Base-by-base conservation (phyloP, 2,329 filamentous ascomycete genomes). In the Monosporascus sp. region DNA sequence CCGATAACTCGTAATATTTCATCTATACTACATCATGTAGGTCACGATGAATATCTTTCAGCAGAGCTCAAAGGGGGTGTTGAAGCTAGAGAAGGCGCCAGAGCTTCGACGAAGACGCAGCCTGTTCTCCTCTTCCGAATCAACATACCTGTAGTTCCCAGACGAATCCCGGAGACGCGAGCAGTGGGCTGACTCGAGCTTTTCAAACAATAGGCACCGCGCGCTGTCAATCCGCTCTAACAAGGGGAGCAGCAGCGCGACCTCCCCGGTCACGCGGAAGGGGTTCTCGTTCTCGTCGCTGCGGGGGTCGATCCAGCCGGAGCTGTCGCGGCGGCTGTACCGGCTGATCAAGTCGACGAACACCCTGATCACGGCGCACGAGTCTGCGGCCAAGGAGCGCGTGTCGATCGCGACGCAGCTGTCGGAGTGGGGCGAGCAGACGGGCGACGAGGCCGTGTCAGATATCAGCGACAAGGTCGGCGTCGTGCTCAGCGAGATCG, bases 381-480 rank as follows among this genome's bases (percentile, higher is more conserved):
- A 96, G 74, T 76, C 83, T 6, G 94, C 93, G 6, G 90, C 86
- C 48, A 88, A 87, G 55, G 93, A 97, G 75, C 89, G 91, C 53
- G 75, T 90, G 55, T 83, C 84, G 48, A 91, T 97, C 65, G 94
- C 92, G 17, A 84, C 85, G 11, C 93, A 97, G 75, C 83, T 99
- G 45, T 96, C 90, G 7, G 92, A 97, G 62, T 99, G 94, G 94
- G 94, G 94, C 53, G 92, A 97, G 74, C 83, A 89, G 55, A 97
- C 92, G 2, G 82, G 84, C 50, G 94, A 99, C 65, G 90, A 96
- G 56, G 84, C 85, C 49, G 79, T 97, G 64, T 90, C 84, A 50
- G 94, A 97, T 68, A 82, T 99, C 61, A 91, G 89, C 54, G 94
- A 97, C 79, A 99, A 99, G 79, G 80, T 99, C 50, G 94, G 91